Conservation (phyloP, 805 yeast genomes). For the Limtongia smithiae region DNA sequence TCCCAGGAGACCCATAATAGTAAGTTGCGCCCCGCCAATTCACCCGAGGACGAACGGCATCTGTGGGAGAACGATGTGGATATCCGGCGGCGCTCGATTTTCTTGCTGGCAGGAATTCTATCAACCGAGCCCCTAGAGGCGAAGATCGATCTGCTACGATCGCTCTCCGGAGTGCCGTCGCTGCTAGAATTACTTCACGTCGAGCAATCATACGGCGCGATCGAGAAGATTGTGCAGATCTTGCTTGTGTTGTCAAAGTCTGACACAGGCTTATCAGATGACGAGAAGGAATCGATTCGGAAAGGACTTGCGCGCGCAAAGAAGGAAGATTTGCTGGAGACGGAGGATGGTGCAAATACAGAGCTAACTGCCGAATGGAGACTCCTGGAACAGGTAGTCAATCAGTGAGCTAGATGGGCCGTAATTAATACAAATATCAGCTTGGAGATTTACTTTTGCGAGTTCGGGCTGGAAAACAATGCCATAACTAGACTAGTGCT, state of each 20-base stretch:
- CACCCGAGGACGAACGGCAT: slow-evolving; percentile 12
- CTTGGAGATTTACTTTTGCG: too few species aligned
- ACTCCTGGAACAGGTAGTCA: slow-evolving; percentile 8
- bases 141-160: slow-evolving; percentile 19
- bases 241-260: slow-evolving; percentile 20
- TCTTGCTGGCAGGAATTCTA: slow-evolving; percentile 24
- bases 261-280: slow-evolving; percentile 19
- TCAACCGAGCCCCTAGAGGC: slow-evolving; percentile 25
- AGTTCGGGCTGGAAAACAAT: too few species aligned
- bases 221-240: slow-evolving; percentile 22
- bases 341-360: slow-evolving; percentile 13
- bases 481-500: too few species aligned
- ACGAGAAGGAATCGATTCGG: slow-evolving; percentile 21
- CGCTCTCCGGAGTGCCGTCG: slow-evolving; percentile 19
- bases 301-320: slow-evolving; percentile 21
- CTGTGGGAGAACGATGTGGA: slow-evolving; percentile 14
- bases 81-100: slow-evolving; percentile 22
- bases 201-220: slow-evolving; percentile 22
- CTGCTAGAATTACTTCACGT: slow-evolving; percentile 15
- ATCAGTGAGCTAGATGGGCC: too few species aligned
- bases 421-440: too few species aligned
- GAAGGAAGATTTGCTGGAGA: slow-evolving; percentile 20
- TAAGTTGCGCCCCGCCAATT: neutral
- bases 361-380: slow-evolving; percentile 25
- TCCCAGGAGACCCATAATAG: slow-evolving; percentile 7